Percentiles rank a stretch among this genome's conserved stretches.
Conservation (phyloP, 1,284 basidiomycete genomes). For the Rhodotorula glutinis region DNA sequence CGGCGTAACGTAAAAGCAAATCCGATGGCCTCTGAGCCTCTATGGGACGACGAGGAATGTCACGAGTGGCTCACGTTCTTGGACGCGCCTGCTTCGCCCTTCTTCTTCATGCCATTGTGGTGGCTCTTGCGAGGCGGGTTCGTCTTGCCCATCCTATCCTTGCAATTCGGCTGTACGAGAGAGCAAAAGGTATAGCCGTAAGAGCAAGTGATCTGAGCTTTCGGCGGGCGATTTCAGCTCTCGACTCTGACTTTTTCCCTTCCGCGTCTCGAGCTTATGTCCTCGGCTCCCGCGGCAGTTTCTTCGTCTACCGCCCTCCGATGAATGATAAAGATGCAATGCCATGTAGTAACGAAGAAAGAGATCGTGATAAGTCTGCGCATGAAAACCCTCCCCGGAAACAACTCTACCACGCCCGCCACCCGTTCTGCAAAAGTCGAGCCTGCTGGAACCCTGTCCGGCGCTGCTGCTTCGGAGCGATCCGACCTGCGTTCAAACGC, state of each 20-base stretch:
- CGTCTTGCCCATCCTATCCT: slow-evolving; percentile 16
- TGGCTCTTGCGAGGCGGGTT: slow-evolving; percentile 13
- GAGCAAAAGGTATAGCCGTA: no score
- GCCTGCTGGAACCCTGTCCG: slow-evolving; percentile 65
- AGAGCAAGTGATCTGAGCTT: background rate
- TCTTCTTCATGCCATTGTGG: slow-evolving; percentile 44
- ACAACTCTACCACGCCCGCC: slow-evolving; percentile 38
- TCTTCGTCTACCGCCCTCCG: no score
- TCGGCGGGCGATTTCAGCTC: background rate
- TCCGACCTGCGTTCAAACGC: slow-evolving; percentile 73
- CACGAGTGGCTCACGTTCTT: slow-evolving; percentile 59
- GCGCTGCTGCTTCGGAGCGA: slow-evolving; percentile 84
- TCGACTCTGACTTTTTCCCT: no score
- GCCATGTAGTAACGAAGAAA: background rate
- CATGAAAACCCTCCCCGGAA: no score
- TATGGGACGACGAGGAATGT: background rate
- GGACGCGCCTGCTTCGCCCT: slow-evolving; percentile 56
- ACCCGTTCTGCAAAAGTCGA: slow-evolving; percentile 38
- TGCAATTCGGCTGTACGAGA: background rate
- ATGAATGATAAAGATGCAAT: background rate
- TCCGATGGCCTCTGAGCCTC: no score
- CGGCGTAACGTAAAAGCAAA: no score
- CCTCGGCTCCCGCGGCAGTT: no score
- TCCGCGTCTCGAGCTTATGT: no score
- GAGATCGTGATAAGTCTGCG: no score